Evolutionary conservation across 495 filamentous ascomycete species (phyloP).

Genomic region (Penicillium waksmanii): DNA sequence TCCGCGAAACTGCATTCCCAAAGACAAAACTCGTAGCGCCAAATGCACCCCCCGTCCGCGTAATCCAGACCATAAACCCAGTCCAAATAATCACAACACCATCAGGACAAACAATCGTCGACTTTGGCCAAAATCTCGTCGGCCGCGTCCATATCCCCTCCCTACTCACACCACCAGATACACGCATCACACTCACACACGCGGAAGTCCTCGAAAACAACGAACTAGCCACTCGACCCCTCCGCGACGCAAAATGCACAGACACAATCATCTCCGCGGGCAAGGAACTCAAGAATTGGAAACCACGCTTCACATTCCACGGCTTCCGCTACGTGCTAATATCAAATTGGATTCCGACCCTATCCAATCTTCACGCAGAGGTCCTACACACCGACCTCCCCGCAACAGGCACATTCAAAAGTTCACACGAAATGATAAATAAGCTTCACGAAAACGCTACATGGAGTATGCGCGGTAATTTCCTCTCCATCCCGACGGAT

Average conservation of each 20-base stretch:
- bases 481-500: slow-evolving; percentile 57
- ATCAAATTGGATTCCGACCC: slow-evolving; percentile 45
- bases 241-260: slow-evolving; percentile 48
- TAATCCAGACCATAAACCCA: slow-evolving; percentile 41
- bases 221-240: slow-evolving; percentile 53
- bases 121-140: slow-evolving; percentile 62
- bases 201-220: slow-evolving; percentile 57
- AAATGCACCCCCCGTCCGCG: slow-evolving; percentile 48
- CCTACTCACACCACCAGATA: slow-evolving; percentile 35
- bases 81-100: slow-evolving; percentile 46
- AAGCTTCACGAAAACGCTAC: slow-evolving; percentile 52
- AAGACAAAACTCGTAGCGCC: slow-evolving; percentile 35
- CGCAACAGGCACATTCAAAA: slow-evolving; percentile 50
- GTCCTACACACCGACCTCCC: slow-evolving; percentile 57
- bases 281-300: slow-evolving; percentile 24
- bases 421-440: slow-evolving; percentile 51
- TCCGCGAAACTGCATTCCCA: slow-evolving; percentile 27
- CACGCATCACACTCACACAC: slow-evolving; percentile 41
- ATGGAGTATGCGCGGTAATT: slow-evolving; percentile 61
- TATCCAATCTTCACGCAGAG: slow-evolving; percentile 40
- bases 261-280: slow-evolving; percentile 44
- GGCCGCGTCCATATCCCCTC: slow-evolving; percentile 47
- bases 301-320: slow-evolving; percentile 55
- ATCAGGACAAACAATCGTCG: slow-evolving; percentile 50
- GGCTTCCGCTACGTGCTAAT: slow-evolving; percentile 60